Conservation (phyloP, 2,329 filamentous ascomycete genomes). For the Talaromyces sp. region DNA sequence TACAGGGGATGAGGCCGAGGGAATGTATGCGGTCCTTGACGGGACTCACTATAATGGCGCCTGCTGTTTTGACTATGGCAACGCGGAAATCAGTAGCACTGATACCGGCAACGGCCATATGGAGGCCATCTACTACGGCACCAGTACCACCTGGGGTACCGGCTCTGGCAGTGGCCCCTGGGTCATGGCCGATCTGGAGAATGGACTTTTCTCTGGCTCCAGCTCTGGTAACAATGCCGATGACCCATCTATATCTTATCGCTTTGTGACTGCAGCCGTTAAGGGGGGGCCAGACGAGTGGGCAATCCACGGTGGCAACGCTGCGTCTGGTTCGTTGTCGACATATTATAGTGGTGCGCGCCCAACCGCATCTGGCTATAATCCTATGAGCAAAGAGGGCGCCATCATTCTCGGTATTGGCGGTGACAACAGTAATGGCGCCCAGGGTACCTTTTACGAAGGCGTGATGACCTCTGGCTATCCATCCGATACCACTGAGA, state of each 20-base stretch:
- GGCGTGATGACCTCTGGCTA: slow-evolving; percentile 10
- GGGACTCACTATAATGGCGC: slow-evolving; percentile 8
- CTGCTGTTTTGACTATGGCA: slow-evolving; percentile 11
- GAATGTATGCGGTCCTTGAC: slow-evolving; percentile 10
- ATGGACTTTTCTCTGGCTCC: slow-evolving; percentile 5
- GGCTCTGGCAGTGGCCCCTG: slow-evolving; percentile 9
- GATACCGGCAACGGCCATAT: slow-evolving; percentile 10
- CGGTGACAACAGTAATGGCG: slow-evolving; percentile 8
- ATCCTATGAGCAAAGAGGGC: slow-evolving; percentile 8
- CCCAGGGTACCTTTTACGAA: slow-evolving; percentile 11
- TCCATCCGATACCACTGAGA: slow-evolving; percentile 6
- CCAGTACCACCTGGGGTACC: background rate
- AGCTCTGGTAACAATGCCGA: background rate
- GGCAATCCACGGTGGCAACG: slow-evolving; percentile 8
- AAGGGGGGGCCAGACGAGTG: slow-evolving; percentile 5
- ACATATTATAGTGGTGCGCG: slow-evolving; percentile 6
- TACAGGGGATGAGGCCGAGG: slow-evolving; percentile 1
- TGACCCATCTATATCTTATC: slow-evolving; percentile 5
- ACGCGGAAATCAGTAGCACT: slow-evolving; percentile 8
- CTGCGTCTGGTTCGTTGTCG: slow-evolving; percentile 4
- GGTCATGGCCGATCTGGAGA: slow-evolving; percentile 10
- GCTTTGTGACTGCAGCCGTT: slow-evolving; percentile 6
- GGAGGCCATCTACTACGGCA: slow-evolving; percentile 10
- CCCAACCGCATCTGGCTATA: slow-evolving; percentile 5
- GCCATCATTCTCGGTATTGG: slow-evolving; percentile 10